Evolutionary conservation across 1,284 basidiomycete genomes (phyloP), one percentile per base, ranked within the genome.

Genomic region (Ganoderma multipileum): DNA sequence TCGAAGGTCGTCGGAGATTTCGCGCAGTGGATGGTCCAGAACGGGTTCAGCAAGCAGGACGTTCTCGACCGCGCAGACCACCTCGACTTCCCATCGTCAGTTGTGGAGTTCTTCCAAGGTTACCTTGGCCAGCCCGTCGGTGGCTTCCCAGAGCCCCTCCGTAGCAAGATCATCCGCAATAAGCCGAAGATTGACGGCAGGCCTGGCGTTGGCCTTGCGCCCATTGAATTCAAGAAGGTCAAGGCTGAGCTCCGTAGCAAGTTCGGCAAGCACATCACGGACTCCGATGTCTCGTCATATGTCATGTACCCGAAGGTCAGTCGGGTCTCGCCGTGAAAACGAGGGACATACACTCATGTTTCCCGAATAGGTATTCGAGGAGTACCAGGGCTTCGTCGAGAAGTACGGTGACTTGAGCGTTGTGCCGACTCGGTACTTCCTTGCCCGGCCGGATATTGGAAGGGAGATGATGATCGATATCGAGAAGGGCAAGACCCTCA

Each of bases 1-100:
- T 99, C 98, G 69, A 99, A 99, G 86, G 96, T 98, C 63, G 97
- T 99, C 66, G 98, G 98, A 60, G 98, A 99, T 85, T 97, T 99
- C 82, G 98, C 98, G 36, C 95, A 97, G 81, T 98, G 96, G 92
- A 97, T 99, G 96, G 97, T 96, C 47, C 95, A 95, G 73, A 99
- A 99, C 86, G 91, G 91, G 74, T 86, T 99, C 67, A 88, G 90
- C 65, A 95, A 95, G 81, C 84, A 94, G 77, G 94, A 98, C 72
- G 96, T 99, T 57, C 79, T 96, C 70, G 90, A 92, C 39, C 89
- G 92, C 64, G 98, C 97, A 61, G 92, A 94, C 66, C 89, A 91
- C 71, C 91, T 99, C 74, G 98, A 99, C 84, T 98, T 99, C 92
- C 98, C 98, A 16, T 95, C 95, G 14, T 96, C 95, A 33, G 95